phyloP scores from a whole-genome alignment of 2,329 filamentous ascomycete species.

The Alternaria angustiovoidea region DNA sequence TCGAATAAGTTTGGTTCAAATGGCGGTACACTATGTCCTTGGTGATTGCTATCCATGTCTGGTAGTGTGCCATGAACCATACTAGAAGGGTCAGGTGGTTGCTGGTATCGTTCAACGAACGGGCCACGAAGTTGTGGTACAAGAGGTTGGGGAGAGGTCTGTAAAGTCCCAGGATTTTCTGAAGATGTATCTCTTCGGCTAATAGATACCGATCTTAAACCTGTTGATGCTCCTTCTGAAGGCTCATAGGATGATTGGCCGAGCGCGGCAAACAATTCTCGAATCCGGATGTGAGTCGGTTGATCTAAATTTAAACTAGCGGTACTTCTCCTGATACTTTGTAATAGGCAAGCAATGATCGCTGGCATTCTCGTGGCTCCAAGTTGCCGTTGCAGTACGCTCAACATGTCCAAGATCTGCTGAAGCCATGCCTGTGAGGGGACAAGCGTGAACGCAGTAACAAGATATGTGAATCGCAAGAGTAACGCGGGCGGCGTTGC shows the following conservation, averaged over 20 bases:
- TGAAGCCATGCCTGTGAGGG: constrained; percentile 32
- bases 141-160: constrained; percentile 19
- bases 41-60: constrained; percentile 25
- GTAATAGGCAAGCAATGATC: constrained; percentile 31
- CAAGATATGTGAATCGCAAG: constrained; percentile 39
- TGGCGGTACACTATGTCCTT: constrained; percentile 2
- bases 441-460: constrained; percentile 26
- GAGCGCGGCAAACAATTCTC: constrained; percentile 22
- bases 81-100: constrained; percentile 14
- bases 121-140: constrained; percentile 9
- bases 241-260: constrained; percentile 14
- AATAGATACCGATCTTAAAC: not conserved
- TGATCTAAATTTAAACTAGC: constrained; percentile 22
- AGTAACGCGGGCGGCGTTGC: constrained; percentile 37
- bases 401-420: constrained; percentile 19
- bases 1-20: constrained; percentile 20
- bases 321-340: constrained; percentile 25
- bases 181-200: constrained; percentile 4
- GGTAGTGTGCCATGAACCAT: constrained; percentile 34
- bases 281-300: constrained; percentile 19
- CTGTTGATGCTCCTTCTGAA: not conserved
- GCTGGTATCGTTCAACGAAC: constrained; percentile 6
- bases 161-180: constrained; percentile 10
- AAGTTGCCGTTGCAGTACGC: constrained; percentile 27
- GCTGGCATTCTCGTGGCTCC: constrained; percentile 37